These are phyloP conservation scores for Skeletonema marinoi DNA, from an alignment of 108 stramenopile species.

Conservation along the genomic window DNA sequence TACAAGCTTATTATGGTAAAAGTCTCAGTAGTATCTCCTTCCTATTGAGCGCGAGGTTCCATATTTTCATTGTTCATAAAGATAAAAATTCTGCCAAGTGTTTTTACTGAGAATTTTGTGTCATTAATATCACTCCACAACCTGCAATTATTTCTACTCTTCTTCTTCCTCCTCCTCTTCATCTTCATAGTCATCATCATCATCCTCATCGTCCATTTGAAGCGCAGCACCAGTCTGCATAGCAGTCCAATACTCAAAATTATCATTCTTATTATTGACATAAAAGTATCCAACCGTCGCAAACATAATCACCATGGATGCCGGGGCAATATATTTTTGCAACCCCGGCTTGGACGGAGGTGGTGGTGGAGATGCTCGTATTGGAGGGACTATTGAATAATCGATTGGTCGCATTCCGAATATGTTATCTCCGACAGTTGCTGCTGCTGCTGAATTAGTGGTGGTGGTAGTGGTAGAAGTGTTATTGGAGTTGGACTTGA, in stretches of 20 bases:
- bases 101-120: not conserved
- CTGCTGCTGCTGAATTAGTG: not conserved
- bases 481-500: not conserved
- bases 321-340: conserved; percentile 29
- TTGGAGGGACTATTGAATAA: conserved; percentile 43
- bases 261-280: conserved; percentile 57
- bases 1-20: not conserved
- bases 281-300: conserved; percentile 45
- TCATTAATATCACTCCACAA: no score
- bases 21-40: not conserved
- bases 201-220: conserved; percentile 42
- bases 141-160: not conserved
- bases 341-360: conserved; percentile 46
- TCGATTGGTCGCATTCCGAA: conserved; percentile 54
- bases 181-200: conserved; percentile 51
- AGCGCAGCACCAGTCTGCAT: conserved; percentile 50
- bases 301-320: not conserved
- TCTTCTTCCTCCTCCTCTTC: conserved; percentile 20
- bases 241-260: conserved; percentile 50
- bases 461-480: no score
- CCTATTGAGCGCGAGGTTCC: not conserved
- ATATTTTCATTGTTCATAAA: conserved; percentile 3
- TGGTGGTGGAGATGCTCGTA: conserved; percentile 39
- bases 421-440: not conserved
- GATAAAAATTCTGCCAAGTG: not conserved